Evolutionary conservation across 805 yeast species (phyloP).

Genomic region (Starmerella powellii): DNA sequence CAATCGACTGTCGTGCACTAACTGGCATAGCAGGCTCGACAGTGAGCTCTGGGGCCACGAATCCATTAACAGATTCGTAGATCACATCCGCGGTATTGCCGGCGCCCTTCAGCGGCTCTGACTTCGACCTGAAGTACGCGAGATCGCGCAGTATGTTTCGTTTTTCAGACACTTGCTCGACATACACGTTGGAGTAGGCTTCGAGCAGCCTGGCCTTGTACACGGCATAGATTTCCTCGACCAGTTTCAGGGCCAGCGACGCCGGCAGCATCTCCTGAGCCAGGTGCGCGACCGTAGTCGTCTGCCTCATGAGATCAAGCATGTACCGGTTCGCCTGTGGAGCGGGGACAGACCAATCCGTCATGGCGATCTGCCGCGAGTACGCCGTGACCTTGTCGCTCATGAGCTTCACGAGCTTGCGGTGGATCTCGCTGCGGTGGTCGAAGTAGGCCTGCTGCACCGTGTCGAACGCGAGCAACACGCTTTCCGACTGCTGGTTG

Average conservation of each 20-base stretch:
- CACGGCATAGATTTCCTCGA: constrained; percentile 34
- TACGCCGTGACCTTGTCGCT: constrained; percentile 46
- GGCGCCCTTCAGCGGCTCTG: constrained; percentile 47
- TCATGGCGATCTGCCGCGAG: constrained; percentile 36
- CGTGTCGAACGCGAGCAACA: constrained; percentile 29
- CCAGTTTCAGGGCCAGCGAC: constrained; percentile 22
- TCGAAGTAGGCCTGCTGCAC: constrained; percentile 38
- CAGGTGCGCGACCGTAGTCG: constrained; percentile 50
- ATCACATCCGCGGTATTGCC: constrained; percentile 50
- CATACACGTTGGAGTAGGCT: constrained; percentile 36
- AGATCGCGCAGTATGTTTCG: constrained; percentile 47
- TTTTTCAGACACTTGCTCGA: constrained; percentile 29
- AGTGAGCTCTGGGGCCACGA: constrained; percentile 24
- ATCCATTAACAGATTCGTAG: constrained; percentile 47
- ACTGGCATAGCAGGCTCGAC: neutral
- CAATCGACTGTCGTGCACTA: neutral
- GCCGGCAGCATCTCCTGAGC: constrained; percentile 44
- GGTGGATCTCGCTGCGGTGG: constrained; percentile 51
- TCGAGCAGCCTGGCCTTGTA: constrained; percentile 46
- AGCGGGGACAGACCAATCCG: constrained; percentile 37
- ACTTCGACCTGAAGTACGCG: constrained; percentile 50
- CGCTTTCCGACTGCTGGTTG: too few species aligned
- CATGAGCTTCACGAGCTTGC: constrained; percentile 60
- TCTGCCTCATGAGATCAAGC: constrained; percentile 55
- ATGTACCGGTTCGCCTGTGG: constrained; percentile 48